Conservation (phyloP, 805 yeast genomes). For the Saturnispora sekii region DNA sequence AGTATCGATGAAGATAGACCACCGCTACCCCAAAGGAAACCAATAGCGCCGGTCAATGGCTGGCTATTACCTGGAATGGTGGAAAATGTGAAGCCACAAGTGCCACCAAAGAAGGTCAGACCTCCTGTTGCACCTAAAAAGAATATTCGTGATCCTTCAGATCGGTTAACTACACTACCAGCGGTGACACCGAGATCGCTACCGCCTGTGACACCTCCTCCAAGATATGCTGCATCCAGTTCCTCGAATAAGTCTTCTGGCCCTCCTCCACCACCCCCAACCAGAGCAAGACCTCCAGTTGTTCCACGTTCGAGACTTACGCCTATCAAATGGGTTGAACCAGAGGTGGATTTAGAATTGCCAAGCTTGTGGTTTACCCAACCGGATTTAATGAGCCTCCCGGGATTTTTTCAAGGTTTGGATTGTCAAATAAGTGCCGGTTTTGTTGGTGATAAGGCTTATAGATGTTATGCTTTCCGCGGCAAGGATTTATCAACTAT, state of each 20-base stretch:
- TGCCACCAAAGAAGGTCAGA: conserved; percentile 6
- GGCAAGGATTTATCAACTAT: conserved; percentile 34
- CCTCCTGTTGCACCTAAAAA: conserved; percentile 9
- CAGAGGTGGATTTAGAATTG: conserved; percentile 35
- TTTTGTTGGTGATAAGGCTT: conserved; percentile 20
- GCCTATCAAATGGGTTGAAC: conserved; percentile 21
- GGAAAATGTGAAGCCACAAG: conserved; percentile 7
- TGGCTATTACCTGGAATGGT: conserved; percentile 7
- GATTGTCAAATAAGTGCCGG: conserved; percentile 27
- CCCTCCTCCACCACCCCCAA: conserved; percentile 12
- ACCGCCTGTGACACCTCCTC: conserved; percentile 12
- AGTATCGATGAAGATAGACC: conserved; percentile 21
- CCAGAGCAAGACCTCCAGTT: conserved; percentile 11
- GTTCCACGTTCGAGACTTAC: conserved; percentile 10
- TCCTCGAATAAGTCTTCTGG: neutral
- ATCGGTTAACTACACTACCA: neutral
- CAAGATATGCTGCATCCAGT: conserved; percentile 1
- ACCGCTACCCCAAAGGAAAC: conserved; percentile 18
- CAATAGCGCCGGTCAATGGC: conserved; percentile 4
- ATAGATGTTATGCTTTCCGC: conserved; percentile 29
- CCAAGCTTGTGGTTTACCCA: conserved; percentile 38
- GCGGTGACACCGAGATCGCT: conserved; percentile 13
- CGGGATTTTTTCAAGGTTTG: conserved; percentile 29
- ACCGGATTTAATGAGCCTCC: conserved; percentile 24
- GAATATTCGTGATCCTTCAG: neutral